A percentile compares a stretch with the other conserved stretches of the same genome.
phyloP scores from a whole-genome alignment of 768 basidiomycete species.

The Suillus cothurnatus region DNA sequence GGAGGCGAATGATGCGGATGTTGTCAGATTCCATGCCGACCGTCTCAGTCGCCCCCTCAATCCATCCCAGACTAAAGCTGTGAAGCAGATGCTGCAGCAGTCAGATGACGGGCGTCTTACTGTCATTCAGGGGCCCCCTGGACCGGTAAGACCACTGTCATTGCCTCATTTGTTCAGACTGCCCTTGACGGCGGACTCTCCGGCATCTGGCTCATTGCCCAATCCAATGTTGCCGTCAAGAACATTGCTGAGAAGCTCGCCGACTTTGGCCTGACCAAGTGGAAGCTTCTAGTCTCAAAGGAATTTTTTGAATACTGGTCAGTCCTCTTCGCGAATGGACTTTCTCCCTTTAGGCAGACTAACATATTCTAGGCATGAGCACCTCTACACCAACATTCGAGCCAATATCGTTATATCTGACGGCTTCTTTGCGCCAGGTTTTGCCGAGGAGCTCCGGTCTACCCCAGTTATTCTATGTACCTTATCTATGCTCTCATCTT shows the following conservation, averaged over 20 bases:
- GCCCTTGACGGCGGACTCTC: slow-evolving; percentile 40
- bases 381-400: slow-evolving; percentile 58
- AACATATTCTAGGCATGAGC: slow-evolving; percentile 68
- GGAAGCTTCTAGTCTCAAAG: slow-evolving; percentile 70
- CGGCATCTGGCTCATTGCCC: slow-evolving; percentile 81
- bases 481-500: slow-evolving; percentile 69
- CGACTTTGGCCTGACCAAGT: slow-evolving; percentile 52
- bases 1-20: slow-evolving; percentile 18
- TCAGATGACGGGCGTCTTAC: slow-evolving; percentile 38
- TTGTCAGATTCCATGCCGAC: slow-evolving; percentile 18
- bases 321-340: slow-evolving; percentile 20
- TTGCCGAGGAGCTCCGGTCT: slow-evolving; percentile 33
- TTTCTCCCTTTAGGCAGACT: slow-evolving; percentile 12
- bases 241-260: slow-evolving; percentile 84
- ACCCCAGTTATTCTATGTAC: slow-evolving; percentile 74
- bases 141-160: slow-evolving; percentile 78
- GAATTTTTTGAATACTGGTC: slow-evolving; percentile 72
- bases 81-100: slow-evolving; percentile 40
- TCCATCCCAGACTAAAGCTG: slow-evolving; percentile 39
- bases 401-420: slow-evolving; percentile 55
- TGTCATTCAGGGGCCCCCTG: slow-evolving; percentile 55
- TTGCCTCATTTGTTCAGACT: slow-evolving; percentile 59
- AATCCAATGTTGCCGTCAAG: slow-evolving; percentile 87
- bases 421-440: slow-evolving; percentile 28
- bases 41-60: slow-evolving; percentile 38